These are phyloP conservation scores for Sporobolomyces pararoseus DNA, from an alignment of 768 basidiomycete species.

Conservation along the genomic window DNA sequence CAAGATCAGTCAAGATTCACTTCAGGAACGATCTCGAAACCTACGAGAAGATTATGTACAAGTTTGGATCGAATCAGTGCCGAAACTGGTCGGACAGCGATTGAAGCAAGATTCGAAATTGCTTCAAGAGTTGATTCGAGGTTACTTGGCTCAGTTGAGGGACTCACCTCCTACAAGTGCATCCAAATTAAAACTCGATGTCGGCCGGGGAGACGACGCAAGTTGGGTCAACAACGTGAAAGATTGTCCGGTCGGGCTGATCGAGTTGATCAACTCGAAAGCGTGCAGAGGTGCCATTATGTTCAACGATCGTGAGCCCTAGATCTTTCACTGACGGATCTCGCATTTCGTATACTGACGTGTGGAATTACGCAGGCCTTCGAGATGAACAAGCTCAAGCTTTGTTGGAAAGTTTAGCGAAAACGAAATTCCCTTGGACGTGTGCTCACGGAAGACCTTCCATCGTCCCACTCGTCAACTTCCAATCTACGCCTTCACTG, in stretches of 20 bases:
- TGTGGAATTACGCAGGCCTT: slow-evolving; percentile 49
- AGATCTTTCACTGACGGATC: slow-evolving; percentile 47
- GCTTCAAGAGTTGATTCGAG: slow-evolving; percentile 54
- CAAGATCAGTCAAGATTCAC: not conserved
- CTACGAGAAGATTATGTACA: slow-evolving; percentile 57
- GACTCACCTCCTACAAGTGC: not conserved
- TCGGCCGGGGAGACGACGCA: not conserved
- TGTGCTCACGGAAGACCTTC: slow-evolving; percentile 76
- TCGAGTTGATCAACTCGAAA: slow-evolving; percentile 86
- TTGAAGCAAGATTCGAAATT: slow-evolving; percentile 30
- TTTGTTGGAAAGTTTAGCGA: slow-evolving; percentile 64
- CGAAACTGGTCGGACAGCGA: slow-evolving; percentile 62
- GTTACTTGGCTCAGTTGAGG: slow-evolving; percentile 46
- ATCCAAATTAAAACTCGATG: not conserved
- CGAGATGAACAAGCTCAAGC: slow-evolving; percentile 63
- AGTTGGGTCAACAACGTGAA: slow-evolving; percentile 69
- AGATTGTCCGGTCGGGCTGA: slow-evolving; percentile 73
- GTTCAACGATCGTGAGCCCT: slow-evolving; percentile 30
- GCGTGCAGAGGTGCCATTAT: slow-evolving; percentile 76
- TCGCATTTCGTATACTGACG: not conserved
- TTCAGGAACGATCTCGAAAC: slow-evolving; percentile 41
- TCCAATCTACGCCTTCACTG: slow-evolving; percentile 1
- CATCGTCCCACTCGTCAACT: slow-evolving; percentile 31
- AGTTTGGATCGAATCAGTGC: slow-evolving; percentile 62
- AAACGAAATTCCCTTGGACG: slow-evolving; percentile 81